phyloP scores from a whole-genome alignment of 73 alveolate genomes.

The Breviolum minutum region DNA sequence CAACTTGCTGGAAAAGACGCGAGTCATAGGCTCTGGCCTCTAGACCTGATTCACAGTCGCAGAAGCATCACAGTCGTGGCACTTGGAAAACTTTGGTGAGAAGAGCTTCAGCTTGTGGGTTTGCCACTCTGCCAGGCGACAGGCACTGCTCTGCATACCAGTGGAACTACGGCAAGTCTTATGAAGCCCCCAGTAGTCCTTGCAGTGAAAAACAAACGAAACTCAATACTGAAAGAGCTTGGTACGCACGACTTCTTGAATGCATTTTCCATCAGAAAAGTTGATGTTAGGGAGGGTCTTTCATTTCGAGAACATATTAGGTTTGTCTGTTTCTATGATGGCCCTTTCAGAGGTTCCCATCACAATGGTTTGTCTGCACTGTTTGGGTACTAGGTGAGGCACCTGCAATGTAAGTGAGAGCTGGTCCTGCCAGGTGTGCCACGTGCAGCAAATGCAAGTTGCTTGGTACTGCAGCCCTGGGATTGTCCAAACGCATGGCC shows the following conservation, averaged over 20 bases:
- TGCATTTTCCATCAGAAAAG: too few species aligned
- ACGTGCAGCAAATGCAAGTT: too few species aligned
- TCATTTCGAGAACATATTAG: too few species aligned
- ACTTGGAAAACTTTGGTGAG: not conserved
- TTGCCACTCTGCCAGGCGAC: not conserved
- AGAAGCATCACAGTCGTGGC: not conserved
- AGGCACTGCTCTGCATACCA: not conserved
- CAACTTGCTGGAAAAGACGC: slow-evolving; percentile 39
- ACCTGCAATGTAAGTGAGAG: not conserved
- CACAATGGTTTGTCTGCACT: not conserved
- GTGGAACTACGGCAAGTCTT: slow-evolving; percentile 37
- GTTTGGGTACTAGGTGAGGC: not conserved
- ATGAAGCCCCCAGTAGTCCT: slow-evolving; percentile 40
- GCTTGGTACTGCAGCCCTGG: not conserved
- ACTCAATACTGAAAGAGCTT: not conserved
- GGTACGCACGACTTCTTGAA: too few species aligned
- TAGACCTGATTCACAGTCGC: not conserved
- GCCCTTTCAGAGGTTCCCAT: not conserved
- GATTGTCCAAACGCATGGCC: not conserved
- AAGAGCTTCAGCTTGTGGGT: too few species aligned
- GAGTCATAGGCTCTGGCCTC: slow-evolving; percentile 32
- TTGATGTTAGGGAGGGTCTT: too few species aligned
- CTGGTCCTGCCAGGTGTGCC: not conserved
- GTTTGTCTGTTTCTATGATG: not conserved
- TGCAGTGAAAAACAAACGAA: not conserved